Conservation (phyloP, 1,139 yeast species). For the Taphrina deformans region DNA sequence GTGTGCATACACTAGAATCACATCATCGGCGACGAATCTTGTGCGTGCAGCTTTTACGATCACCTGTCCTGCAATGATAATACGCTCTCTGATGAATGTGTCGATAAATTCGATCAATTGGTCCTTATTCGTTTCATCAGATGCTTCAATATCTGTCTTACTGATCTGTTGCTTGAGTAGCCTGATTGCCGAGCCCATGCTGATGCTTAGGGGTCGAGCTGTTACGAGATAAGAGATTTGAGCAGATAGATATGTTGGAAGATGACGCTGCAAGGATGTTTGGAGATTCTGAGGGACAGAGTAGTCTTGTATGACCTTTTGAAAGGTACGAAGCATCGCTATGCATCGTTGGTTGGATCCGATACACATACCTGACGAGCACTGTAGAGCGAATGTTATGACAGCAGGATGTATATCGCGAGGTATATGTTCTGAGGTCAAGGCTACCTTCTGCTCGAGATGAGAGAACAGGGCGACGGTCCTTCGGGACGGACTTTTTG, state of each 20-base stretch:
- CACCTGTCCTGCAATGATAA: conserved; percentile 77
- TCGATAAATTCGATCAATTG: conserved; percentile 68
- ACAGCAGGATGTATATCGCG: conserved; percentile 86
- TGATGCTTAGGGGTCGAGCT: conserved; percentile 85
- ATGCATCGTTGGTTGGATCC: conserved; percentile 86
- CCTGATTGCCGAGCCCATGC: conserved; percentile 97
- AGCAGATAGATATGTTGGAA: conserved; percentile 84
- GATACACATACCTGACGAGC: conserved; percentile 78
- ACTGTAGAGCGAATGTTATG: conserved; percentile 72
- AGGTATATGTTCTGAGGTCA: conserved; percentile 44
- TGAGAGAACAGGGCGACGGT: conserved; percentile 69
- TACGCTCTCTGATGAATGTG: conserved; percentile 77
- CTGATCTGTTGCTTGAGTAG: conserved; percentile 96
- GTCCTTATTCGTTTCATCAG: conserved; percentile 73
- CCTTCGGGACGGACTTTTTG: neutral
- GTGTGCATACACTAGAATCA: conserved; percentile 82
- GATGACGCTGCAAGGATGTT: conserved; percentile 80
- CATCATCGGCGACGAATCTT: conserved; percentile 74
- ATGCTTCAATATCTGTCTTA: conserved; percentile 61
- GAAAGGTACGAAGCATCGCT: conserved; percentile 83
- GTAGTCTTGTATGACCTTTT: conserved; percentile 74
- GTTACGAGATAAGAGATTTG: conserved; percentile 91
- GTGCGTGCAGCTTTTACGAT: conserved; percentile 78
- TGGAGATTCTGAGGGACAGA: conserved; percentile 67
- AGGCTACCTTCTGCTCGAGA: conserved; percentile 58